phyloP scores from a whole-genome alignment of 352 stramenopile genomes.

The Pythium sp. region DNA sequence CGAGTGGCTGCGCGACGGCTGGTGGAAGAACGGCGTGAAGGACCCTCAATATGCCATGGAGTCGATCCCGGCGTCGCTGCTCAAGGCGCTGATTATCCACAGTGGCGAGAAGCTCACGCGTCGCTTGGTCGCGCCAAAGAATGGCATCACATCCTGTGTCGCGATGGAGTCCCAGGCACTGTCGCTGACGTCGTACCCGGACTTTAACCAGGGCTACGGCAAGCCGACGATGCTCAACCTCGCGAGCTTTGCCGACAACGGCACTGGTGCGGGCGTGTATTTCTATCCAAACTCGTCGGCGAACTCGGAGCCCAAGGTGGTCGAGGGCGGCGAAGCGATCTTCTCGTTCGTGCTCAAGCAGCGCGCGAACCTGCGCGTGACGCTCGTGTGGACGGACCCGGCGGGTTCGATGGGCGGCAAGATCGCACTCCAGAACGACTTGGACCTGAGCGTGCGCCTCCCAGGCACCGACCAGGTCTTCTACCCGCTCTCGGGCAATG shows the following conservation, averaged over 20 bases:
- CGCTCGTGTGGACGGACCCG: conserved; percentile 71
- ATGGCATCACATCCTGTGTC: conserved; percentile 49
- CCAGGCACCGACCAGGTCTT: conserved; percentile 48
- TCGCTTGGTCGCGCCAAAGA: conserved; percentile 38
- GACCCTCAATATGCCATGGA: conserved; percentile 52
- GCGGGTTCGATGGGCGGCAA: conserved; percentile 50
- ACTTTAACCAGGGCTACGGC: conserved; percentile 78
- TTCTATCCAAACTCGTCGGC: conserved; percentile 49
- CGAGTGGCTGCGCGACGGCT: conserved; percentile 79
- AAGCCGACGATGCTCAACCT: conserved; percentile 82
- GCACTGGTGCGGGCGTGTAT: conserved; percentile 38
- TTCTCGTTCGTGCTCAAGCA: conserved; percentile 60
- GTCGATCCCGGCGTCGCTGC: conserved; percentile 55
- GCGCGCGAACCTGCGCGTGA: conserved; percentile 58
- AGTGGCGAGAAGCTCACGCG: conserved; percentile 58
- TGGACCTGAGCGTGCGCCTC: conserved; percentile 61
- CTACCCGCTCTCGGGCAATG: conserved; percentile 60
- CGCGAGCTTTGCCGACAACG: conserved; percentile 40
- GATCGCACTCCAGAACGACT: conserved; percentile 61
- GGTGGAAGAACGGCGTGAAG: conserved; percentile 67
- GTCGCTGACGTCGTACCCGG: conserved; percentile 45
- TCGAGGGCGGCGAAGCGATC: conserved; percentile 37
- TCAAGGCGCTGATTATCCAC: conserved; percentile 82
- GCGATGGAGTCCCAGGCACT: conserved; percentile 31
- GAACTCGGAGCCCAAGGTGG: conserved; percentile 53